A percentile compares a stretch with the other conserved stretches of the same genome.
Conservation (phyloP, 2,329 filamentous ascomycete species). For the Basipetospora chlamydospora region DNA sequence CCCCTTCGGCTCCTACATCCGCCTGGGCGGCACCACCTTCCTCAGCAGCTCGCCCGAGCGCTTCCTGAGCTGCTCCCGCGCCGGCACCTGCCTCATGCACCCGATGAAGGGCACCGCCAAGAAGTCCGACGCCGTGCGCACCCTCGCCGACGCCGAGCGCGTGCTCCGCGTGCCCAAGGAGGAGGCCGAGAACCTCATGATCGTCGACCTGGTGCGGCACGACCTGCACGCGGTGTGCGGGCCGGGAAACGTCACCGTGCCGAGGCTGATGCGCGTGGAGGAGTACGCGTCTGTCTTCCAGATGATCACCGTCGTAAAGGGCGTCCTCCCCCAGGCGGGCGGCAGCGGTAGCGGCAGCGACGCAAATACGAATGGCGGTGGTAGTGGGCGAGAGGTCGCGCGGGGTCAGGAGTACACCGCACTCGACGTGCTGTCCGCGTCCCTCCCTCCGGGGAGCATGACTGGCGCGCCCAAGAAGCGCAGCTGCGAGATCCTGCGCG, state of each 20-base stretch:
- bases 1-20: slow-evolving; percentile 72
- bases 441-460: slow-evolving; percentile 85
- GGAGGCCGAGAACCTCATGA: slow-evolving; percentile 94
- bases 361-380: neutral
- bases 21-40: slow-evolving; percentile 54
- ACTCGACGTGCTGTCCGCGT: slow-evolving; percentile 61
- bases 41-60: slow-evolving; percentile 79
- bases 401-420: slow-evolving; percentile 40
- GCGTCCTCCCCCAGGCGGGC: slow-evolving; percentile 30
- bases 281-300: slow-evolving; percentile 86
- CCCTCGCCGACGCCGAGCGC: slow-evolving; percentile 53
- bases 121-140: slow-evolving; percentile 51
- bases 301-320: slow-evolving; percentile 79
- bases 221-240: slow-evolving; percentile 79
- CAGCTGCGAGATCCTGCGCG: slow-evolving; percentile 66
- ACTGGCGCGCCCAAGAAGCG: slow-evolving; percentile 91
- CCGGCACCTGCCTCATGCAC: slow-evolving; percentile 59
- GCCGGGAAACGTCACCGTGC: slow-evolving; percentile 56
- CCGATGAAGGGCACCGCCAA: slow-evolving; percentile 97
- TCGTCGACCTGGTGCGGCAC: slow-evolving; percentile 89
- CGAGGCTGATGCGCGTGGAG: slow-evolving; percentile 71
- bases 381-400: slow-evolving; percentile 6
- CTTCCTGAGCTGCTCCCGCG: slow-evolving; percentile 48
- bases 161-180: slow-evolving; percentile 76
- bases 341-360: neutral